These are phyloP conservation scores for Dactylellina drechsleri DNA, from an alignment of 2,329 filamentous ascomycete genomes.

Conservation along the genomic window DNA sequence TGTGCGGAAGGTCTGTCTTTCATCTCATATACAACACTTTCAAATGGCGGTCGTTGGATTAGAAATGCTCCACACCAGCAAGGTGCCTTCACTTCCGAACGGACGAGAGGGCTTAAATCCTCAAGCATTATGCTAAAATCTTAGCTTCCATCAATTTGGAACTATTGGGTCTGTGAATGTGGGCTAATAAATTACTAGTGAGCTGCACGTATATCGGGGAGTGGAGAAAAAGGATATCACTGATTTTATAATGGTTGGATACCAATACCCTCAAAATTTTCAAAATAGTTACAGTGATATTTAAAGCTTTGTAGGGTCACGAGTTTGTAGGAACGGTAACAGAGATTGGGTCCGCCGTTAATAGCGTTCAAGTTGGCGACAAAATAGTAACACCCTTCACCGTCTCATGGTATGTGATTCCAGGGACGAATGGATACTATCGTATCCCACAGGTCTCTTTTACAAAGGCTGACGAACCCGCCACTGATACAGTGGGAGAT, in stretches of 20 bases:
- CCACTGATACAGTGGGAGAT: slow-evolving; percentile 67
- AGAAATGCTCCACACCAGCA: no score
- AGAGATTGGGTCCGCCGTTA: slow-evolving; percentile 74
- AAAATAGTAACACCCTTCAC: slow-evolving; percentile 86
- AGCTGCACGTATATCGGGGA: slow-evolving; percentile 86
- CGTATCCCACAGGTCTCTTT: slow-evolving; percentile 27
- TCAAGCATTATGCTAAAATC: background rate
- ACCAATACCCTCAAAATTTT: background rate
- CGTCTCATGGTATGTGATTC: slow-evolving; percentile 72
- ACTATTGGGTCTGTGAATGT: background rate
- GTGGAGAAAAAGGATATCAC: slow-evolving; percentile 74
- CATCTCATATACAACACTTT: slow-evolving; percentile 60
- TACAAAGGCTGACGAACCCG: slow-evolving; percentile 32
- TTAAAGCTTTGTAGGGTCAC: slow-evolving; percentile 69
- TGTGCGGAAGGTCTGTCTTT: slow-evolving; percentile 78
- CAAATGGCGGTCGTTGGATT: no score
- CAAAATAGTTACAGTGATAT: background rate
- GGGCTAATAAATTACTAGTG: slow-evolving; percentile 65
- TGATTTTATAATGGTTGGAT: slow-evolving; percentile 69
- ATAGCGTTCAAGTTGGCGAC: slow-evolving; percentile 77
- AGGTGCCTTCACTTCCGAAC: background rate
- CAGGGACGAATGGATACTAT: background rate
- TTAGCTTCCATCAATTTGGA: background rate
- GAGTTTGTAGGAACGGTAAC: slow-evolving; percentile 84
- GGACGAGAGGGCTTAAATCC: background rate